Evolutionary conservation across 2,329 filamentous ascomycete genomes (phyloP), one percentile per base, ranked within the genome.

Genomic region (Phaeosphaeriaceae sp.): DNA sequence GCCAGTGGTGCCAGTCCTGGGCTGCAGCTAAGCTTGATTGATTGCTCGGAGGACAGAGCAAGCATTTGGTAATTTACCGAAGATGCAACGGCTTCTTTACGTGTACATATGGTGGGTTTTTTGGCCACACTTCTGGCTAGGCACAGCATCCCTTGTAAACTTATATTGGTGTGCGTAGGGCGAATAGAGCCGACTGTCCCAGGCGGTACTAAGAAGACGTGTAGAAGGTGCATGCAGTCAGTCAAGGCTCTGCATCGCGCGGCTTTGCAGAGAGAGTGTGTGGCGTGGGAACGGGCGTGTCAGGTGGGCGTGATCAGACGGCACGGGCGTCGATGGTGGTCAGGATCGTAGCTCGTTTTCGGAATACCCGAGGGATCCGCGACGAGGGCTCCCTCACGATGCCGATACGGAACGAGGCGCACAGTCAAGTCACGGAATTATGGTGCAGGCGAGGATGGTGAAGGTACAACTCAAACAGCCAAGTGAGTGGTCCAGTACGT

Each of bases 281-380:
- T 47, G 52, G 45, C 46, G 58, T 54, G 46, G 45, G 43, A 52
- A 53, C 52, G 54, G 50, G 49, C 58, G 63, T 54, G 48, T 64
- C 60, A 63, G 52, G 52, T 56, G 58, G 52, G 49, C 48, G 52
- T 52, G 60, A 60, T 59, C 57, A 54, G 56, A 59, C 58, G 54
- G 60, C 59, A 64, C 59, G 60, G 63, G 60, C 64, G 46, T 53
- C 52, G 64, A 61, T 61, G 58, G 52, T 59, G 54, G 57, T 57
- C 45, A 55, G 60, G 60, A 65, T 63, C 60, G 61, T 11, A 7
- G 23, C 60, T 63, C 58, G 54, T 58, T 46, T 42, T 67, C 61
- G 67, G 62, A 56, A 59, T 51, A 58, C 51, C 63, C 67, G 62
- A 64, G 58, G 50, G 67, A 69, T 69, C 66, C 61, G 59, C 64